Conservation (phyloP, 345 rosid species). For the Arabis hirsuta region DNA sequence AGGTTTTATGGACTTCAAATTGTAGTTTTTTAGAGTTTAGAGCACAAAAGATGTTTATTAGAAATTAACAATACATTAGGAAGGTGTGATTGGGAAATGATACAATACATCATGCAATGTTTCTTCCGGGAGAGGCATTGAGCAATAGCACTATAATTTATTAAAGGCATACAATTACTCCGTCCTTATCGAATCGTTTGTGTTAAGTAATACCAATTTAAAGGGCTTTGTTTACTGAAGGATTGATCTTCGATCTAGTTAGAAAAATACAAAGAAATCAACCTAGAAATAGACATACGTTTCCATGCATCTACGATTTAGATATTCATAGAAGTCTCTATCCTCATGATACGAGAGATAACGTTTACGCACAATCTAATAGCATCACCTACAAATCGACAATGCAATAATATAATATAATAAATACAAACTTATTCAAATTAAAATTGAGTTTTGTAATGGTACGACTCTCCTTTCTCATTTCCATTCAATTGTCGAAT, state of each 20-base stretch:
- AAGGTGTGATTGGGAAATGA: too few relatives aligned
- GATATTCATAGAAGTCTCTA: conserved; percentile 16
- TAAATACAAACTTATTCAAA: not conserved
- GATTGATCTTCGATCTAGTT: conserved; percentile 1
- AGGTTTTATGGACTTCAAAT: not conserved
- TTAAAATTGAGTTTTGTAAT: conserved; percentile 30
- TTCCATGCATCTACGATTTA: not conserved
- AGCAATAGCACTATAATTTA: not conserved
- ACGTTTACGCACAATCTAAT: conserved; percentile 17
- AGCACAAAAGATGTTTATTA: not conserved
- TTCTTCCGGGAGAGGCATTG: not conserved
- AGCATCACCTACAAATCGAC: not conserved
- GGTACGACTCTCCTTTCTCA: conserved; percentile 30
- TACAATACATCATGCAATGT: conserved; percentile 5
- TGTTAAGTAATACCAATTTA: not conserved
- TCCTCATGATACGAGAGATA: conserved; percentile 27
- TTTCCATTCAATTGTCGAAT: conserved; percentile 15
- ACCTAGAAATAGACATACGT: conserved; percentile 4
- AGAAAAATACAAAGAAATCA: conserved; percentile 12
- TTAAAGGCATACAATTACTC: not conserved
- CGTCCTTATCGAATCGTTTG: not conserved
- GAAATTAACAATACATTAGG: not conserved
- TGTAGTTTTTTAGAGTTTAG: not conserved
- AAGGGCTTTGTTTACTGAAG: not conserved
- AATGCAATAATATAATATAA: not conserved